Conservation (phyloP, 2,329 filamentous ascomycete species). For the Aureobasidium pullulans region DNA sequence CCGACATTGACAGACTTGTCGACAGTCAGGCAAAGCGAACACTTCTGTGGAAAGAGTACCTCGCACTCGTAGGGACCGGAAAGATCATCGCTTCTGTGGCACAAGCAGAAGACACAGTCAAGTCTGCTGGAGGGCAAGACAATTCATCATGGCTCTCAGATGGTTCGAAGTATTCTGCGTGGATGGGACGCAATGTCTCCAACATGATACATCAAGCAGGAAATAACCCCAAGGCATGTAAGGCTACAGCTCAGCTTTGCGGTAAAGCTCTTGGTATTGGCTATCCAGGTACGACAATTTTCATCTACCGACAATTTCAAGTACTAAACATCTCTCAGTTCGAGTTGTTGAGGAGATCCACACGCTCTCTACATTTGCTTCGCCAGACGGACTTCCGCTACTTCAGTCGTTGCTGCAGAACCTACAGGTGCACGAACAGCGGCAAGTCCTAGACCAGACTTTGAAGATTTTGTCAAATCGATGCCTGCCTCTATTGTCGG, state of each 20-base stretch:
- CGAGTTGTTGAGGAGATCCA: conserved; percentile 14
- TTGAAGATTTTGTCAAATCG: conserved; percentile 23
- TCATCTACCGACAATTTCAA: too few species aligned
- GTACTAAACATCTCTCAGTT: not conserved
- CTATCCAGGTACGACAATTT: conserved; percentile 52
- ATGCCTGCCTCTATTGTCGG: not conserved
- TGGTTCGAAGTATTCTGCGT: conserved; percentile 57
- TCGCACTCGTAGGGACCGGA: conserved; percentile 53
- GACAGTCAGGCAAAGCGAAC: conserved; percentile 38
- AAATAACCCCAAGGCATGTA: conserved; percentile 26
- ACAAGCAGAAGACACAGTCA: conserved; percentile 49
- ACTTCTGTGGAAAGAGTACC: conserved; percentile 56
- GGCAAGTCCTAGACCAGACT: conserved; percentile 33
- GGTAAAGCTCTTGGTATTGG: conserved; percentile 62
- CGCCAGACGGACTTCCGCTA: not conserved
- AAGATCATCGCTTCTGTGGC: conserved; percentile 52
- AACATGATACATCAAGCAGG: conserved; percentile 38
- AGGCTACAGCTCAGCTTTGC: conserved; percentile 35
- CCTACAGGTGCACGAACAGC: conserved; percentile 44
- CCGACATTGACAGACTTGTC: conserved; percentile 35
- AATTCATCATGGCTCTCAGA: conserved; percentile 54
- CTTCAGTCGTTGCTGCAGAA: conserved; percentile 29
- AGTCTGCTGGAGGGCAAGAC: conserved; percentile 18
- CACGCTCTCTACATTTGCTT: not conserved
- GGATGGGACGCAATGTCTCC: conserved; percentile 62